These are phyloP conservation scores for Thyridium curvatum DNA, from an alignment of 2,329 filamentous ascomycete species.

Conservation along the genomic window DNA sequence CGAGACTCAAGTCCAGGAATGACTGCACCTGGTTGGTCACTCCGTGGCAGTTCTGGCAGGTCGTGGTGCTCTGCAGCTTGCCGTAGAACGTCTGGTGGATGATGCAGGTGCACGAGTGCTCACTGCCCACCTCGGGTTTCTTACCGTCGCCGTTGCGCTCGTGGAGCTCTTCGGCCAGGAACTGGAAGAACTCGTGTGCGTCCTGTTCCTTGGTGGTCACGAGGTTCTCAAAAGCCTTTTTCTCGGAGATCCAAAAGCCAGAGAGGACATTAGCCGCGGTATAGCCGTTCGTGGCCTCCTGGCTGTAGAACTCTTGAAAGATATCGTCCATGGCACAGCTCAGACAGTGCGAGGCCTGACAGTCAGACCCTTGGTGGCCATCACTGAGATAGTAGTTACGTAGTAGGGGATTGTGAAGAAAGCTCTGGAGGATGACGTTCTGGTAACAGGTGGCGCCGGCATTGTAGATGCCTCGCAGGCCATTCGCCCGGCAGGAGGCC, in stretches of 20 bases:
- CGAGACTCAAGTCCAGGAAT: constrained; percentile 84
- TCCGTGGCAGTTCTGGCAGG: constrained; percentile 81
- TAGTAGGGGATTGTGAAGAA: constrained; percentile 89
- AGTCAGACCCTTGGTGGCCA: constrained; percentile 75
- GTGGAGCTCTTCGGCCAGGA: constrained; percentile 86
- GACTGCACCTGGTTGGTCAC: constrained; percentile 79
- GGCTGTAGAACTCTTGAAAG: constrained; percentile 64
- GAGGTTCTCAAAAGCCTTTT: constrained; percentile 63
- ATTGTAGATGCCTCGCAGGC: constrained; percentile 89
- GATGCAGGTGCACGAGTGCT: constrained; percentile 75
- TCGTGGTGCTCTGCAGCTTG: constrained; percentile 83
- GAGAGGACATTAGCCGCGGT: constrained; percentile 85
- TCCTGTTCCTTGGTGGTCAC: constrained; percentile 95
- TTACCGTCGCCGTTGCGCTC: constrained; percentile 70
- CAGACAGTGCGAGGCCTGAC: constrained; percentile 55
- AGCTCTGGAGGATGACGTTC: constrained; percentile 88
- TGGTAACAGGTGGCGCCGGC: constrained; percentile 99
- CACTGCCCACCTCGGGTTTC: constrained; percentile 50
- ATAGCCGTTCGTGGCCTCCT: constrained; percentile 80
- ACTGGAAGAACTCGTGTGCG: constrained; percentile 95
- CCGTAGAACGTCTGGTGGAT: constrained; percentile 94
- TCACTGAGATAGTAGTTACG: constrained; percentile 89
- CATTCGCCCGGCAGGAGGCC: constrained; percentile 78
- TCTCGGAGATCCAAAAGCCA: constrained; percentile 83
- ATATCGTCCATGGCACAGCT: constrained; percentile 69